Evolutionary conservation across 2,329 filamentous ascomycete genomes (phyloP), one percentile per base, ranked within the genome.

Genomic region (Zymoseptoria pseudotritici): DNA sequence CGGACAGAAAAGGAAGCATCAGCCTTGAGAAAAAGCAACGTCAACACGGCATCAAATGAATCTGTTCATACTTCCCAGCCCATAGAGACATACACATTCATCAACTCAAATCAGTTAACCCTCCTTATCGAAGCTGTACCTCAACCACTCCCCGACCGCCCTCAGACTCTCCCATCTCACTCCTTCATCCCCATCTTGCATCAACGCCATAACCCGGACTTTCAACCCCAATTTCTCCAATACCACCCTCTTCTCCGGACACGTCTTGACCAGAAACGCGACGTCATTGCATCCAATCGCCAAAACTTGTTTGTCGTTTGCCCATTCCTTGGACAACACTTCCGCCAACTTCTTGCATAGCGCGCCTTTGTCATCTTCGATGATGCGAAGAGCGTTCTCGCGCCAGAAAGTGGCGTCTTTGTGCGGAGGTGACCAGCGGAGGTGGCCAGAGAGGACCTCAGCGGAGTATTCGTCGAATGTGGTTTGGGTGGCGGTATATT

Each of bases 281-380:
- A 97, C 84, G 71, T 97, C 92, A 73, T 95, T 96, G 77, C 91
- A 96, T 20, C 89, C 92, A 76, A 96, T 93, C 2, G 92, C 92
- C 65, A 97, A 79, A 21, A 96, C 92, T 70, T 88, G 84, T 75
- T 88, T 88, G 70, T 94, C 89, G 72, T 89, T 91, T 69, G 94
- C 90, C 87, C 90, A 83, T 80, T 83, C 85, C 83, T 96, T 78
- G 73, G 85, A 81, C 77, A 96, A 82, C 63, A 96, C 96, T 68
- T 91, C 89, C n/a, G 88, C 89, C 58, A 97, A 80, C 77, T 90
- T 89, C 71, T 86, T 86, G 49, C 89, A 85, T 56, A 96, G 80
- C 65, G 86, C 87, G 36, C 89, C 90, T 65, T 91, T 88, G 72
- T 91, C 86, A 65, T 88, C 85, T 56, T 96, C 91, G 60, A 96